Base-by-base conservation (phyloP, 2,329 filamentous ascomycete genomes). In the Alternaria ethzedia region DNA sequence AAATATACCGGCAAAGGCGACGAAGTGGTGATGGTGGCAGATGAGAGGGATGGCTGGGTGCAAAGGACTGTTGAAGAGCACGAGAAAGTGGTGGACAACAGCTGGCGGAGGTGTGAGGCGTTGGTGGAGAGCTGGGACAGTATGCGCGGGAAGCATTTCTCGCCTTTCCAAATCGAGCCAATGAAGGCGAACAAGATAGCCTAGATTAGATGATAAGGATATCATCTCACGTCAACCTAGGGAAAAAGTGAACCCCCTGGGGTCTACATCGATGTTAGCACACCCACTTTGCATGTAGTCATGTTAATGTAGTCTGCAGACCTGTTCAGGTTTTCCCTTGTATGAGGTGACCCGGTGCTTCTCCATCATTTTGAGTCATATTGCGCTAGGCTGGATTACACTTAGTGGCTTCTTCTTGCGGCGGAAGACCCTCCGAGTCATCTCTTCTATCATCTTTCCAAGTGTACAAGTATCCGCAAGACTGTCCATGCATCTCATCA, bases 41-140 rank as follows among this genome's bases (percentile, higher is more conserved):
- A 74, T 57, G 69, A 74, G 28, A 43, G 62, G 15, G 70, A 70
- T 3, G 70, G 72, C 1, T 75, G 72, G 73, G 52, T 67, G 5
- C 64, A 71, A 17, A 65, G 64, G 49, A 68, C 51, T 4, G 61
- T 66, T 10, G 32, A 15, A 3, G 54, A 70, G 45, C 59, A 72
- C 36, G 70, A 73, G 36, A 50, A 44, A 13, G 26, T 70, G 13
- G 44, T 54, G 20, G 70, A 66, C 43, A 51, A 55, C 21, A 64
- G 49, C 4, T 72, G 56, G 59, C 56, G 45, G 23, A 56, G 67
- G 23, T 60, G 61, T 10, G 70, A 74, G 28, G 32, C 10, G 45
- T 49, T 74, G 9, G 66, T 63, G 43, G 54, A 68, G 23, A 54
- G 56, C 3, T 75, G 69, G 69, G 36, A 47, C 6, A 63, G 47